Evolutionary conservation across 352 stramenopile species (phyloP), one percentile per base, ranked within the genome.

Genomic region (Phytophthora pluvialis): DNA sequence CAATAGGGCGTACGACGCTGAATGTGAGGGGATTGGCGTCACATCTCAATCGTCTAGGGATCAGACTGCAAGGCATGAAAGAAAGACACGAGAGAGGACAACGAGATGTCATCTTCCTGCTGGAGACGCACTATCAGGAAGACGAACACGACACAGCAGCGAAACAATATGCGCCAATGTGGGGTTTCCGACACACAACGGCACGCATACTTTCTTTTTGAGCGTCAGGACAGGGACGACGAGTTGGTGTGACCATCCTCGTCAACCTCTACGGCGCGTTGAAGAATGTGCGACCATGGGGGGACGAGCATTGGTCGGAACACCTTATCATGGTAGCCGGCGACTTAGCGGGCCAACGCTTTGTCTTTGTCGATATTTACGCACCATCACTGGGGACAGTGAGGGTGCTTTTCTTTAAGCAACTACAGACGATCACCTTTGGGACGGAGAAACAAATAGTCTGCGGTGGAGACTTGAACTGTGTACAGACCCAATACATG

Each of bases 91-190:
- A 42, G 6, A 16, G 36, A 42, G 36, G 36, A 16, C 36, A 16
- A 13, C 5, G 31, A 21, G 57, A 58, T 13, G 6, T 58, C 0
- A 21, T 50, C 4, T 64, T 64, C 8, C 1, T 64, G 6, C 39
- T 58, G 10, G 46, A 64, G 10, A 64, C 57, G 11, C 57, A 64
- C 8, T 9, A 58, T 0, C 28, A 58, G 2, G 8, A 33, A 12
- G 25, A 10, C 1, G 47, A 65, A 36, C 26, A 64, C 3, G 11
- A 28, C 5, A 11, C 11, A 16, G 57, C 18, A 15, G 16, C 10
- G 12, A 18, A 6, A 1, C 26, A 57, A 45, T 48, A 36, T 29
- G 35, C 46, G 2, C 18, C 31, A 16, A 1, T 56, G 28, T 47
- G 42, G 44, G 45, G 38, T 2, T 59, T 48, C 11, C 58, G 36